Conservation (phyloP, 441 rosid genomes). For the Brassica hybrid region DNA sequence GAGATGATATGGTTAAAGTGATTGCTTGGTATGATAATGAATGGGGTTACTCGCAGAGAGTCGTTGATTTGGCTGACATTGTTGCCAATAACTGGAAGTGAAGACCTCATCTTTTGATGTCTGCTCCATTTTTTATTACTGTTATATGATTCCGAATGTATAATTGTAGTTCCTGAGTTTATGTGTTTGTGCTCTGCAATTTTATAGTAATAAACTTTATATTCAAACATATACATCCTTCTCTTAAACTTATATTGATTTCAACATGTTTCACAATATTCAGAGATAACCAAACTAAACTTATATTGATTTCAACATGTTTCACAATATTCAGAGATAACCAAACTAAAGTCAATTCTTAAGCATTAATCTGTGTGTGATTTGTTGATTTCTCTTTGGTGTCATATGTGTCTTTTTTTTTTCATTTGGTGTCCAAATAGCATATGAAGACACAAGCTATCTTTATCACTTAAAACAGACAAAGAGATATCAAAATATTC, state of each 20-base stretch:
- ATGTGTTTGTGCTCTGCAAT: conserved; percentile 25
- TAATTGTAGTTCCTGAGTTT: conserved; percentile 42
- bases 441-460: conserved; percentile 27
- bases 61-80: conserved; percentile 85
- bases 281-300: no score
- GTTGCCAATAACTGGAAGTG: conserved; percentile 87
- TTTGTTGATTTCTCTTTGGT: conserved; percentile 34
- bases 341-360: conserved; percentile 20
- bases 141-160: conserved; percentile 39
- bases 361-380: conserved; percentile 37
- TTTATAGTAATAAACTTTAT: conserved; percentile 36
- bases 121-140: conserved; percentile 27
- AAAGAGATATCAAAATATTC: conserved; percentile 8
- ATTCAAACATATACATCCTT: background rate
- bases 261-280: no score
- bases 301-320: conserved; percentile 3
- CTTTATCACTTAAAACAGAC: conserved; percentile 30
- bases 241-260: no score
- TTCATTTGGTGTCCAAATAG: conserved; percentile 31
- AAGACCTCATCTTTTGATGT: conserved; percentile 12
- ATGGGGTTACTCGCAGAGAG: conserved; percentile 96
- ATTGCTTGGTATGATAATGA: conserved; percentile 96
- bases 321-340: no score
- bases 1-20: conserved; percentile 93
- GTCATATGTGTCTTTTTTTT: conserved; percentile 24